Evolutionary conservation across 2,329 filamentous ascomycete species (phyloP).

Genomic region (Pseudogymnoascus sp.): DNA sequence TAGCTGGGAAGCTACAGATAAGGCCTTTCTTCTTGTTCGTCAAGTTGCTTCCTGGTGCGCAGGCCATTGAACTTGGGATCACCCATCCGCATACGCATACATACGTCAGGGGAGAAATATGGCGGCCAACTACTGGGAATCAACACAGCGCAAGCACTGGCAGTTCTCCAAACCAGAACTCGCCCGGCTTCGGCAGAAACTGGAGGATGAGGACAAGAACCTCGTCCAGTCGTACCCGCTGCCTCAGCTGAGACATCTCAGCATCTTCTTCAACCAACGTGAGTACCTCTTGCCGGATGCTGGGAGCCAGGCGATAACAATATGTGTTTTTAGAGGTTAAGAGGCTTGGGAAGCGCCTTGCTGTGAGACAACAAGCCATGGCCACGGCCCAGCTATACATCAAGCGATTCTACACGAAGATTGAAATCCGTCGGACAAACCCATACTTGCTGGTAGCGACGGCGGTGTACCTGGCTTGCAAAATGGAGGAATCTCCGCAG

Average conservation of each 20-base stretch:
- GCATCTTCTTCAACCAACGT: constrained; percentile 91
- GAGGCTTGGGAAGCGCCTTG: constrained; percentile 73
- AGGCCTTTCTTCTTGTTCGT: background rate
- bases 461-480: constrained; percentile 88
- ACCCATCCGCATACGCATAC: background rate
- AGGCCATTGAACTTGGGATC: background rate
- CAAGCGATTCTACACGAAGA: constrained; percentile 84
- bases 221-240: constrained; percentile 73
- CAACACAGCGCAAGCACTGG: constrained; percentile 85
- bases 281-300: constrained; percentile 27
- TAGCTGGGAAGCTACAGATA: background rate
- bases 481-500: constrained; percentile 95
- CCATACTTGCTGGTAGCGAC: constrained; percentile 91
- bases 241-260: constrained; percentile 72
- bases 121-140: constrained; percentile 96
- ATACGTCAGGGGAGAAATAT: constrained; percentile 39
- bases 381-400: constrained; percentile 93
- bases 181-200: constrained; percentile 62
- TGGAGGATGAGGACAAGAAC: constrained; percentile 68
- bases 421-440: constrained; percentile 87
- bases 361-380: constrained; percentile 78
- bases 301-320: constrained; percentile 6
- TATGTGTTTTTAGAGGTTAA: constrained; percentile 54
- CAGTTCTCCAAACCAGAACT: constrained; percentile 80
- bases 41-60: background rate